Evolutionary conservation across 345 rosid species (phyloP).

Genomic region (Heritiera fomes): DNA sequence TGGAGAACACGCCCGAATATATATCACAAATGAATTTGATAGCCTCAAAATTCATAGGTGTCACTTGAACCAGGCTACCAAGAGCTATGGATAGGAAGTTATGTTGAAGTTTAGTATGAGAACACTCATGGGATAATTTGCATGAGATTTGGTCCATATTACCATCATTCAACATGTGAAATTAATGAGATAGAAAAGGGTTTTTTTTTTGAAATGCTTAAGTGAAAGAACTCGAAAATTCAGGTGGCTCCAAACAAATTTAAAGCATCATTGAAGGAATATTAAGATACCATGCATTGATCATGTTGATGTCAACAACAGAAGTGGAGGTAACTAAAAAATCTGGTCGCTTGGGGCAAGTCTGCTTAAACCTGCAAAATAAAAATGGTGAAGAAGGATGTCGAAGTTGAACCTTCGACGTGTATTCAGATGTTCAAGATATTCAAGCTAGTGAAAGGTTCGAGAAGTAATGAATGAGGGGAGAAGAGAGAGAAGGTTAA

Average conservation of each 20-base stretch:
- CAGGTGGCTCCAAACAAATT: neutral
- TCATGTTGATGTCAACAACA: too few species aligned
- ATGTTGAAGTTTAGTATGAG: neutral
- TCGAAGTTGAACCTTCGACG: too few species aligned
- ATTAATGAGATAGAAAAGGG: neutral
- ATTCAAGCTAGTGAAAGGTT: too few species aligned
- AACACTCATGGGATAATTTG: neutral
- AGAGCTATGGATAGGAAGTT: neutral
- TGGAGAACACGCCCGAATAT: too few species aligned
- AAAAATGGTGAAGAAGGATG: too few species aligned
- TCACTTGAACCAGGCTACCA: neutral
- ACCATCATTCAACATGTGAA: constrained; percentile 6
- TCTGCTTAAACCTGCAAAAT: too few species aligned
- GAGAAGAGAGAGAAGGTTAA: too few species aligned
- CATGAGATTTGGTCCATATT: constrained; percentile 9
- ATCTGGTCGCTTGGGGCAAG: too few species aligned
- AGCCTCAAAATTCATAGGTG: neutral
- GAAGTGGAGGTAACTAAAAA: too few species aligned
- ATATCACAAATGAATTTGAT: neutral
- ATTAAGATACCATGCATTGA: neutral
- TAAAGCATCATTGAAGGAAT: neutral
- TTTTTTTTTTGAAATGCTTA: neutral
- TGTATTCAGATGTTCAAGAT: too few species aligned
- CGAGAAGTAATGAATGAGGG: too few species aligned
- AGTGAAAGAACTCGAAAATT: neutral